Base-by-base conservation (phyloP, 1,284 basidiomycete species). In the Cryptococcus sp. region DNA sequence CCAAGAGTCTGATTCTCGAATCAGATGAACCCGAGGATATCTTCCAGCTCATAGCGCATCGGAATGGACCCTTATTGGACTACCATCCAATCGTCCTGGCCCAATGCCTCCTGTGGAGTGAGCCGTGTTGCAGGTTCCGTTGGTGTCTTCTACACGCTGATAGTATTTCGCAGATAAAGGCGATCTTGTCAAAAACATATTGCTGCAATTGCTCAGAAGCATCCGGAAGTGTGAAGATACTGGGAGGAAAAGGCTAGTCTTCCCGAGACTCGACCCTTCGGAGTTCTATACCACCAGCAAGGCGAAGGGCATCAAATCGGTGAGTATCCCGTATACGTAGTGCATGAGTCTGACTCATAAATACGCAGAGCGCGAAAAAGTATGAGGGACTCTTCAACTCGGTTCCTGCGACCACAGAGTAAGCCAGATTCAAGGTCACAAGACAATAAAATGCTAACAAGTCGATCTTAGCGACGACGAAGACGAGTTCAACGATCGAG, bases 61-160 rank as follows among this genome's bases (percentile, higher is more conserved):
- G 85, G 52, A 94, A 93, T 73, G 91, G 89, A 0, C 91, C 92
- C 1, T 78, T 96, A 46, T 84, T 85, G 29, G 89, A 95, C 74
- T 93, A 90, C 74, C 90, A 95, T 76, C 93, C 93, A 2, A 91
- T 93, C 66, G 88, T 94, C 82, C 76, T 96, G 15, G 79, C 91
- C n/a, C 93, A 95, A 69, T 93, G 90, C 69, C 80, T 96, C 44
- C 78, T 94, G 15, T 94, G 93, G 91, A 87, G 92, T 93, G 64
- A 60, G 85, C 63, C n/a, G 8, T 11, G 39, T 26, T 16, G 26
- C n/a, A n/a, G n/a, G n/a, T n/a, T n/a, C n/a, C 17, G 25, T n/a
- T 48, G 16, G 7, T 15, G 6, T 17, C 3, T 20, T 23, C 41
- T 1, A 26, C 29, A 25, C 16, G 26, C 41, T 16, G 17, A 26